These are phyloP conservation scores for Warburgia ugandensis DNA, from an alignment of 164 flowering plant genomes.

Conservation along the genomic window DNA sequence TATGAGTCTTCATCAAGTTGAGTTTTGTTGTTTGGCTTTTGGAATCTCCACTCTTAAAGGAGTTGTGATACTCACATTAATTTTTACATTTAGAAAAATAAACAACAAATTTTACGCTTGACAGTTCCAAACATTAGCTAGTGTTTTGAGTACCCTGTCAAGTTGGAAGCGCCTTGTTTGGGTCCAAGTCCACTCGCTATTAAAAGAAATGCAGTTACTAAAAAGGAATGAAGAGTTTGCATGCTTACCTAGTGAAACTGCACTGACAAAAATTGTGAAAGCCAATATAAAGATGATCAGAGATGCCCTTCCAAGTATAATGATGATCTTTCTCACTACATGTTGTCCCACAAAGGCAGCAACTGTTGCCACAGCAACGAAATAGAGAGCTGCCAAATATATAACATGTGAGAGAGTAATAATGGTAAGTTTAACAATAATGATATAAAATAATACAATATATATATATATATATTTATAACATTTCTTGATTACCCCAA, in stretches of 20 bases:
- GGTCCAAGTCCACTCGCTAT: no score
- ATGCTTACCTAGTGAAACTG: slow-evolving; percentile 71
- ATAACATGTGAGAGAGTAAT: no score
- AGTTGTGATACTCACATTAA: background rate
- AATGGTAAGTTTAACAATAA: no score
- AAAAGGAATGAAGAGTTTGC: background rate
- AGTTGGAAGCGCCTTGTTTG: no score
- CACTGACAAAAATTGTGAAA: slow-evolving; percentile 78
- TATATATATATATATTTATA: no score
- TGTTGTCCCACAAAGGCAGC: slow-evolving; percentile 95
- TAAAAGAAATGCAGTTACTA: no score
- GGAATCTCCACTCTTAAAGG: no score
- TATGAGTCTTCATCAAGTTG: no score
- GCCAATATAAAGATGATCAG: slow-evolving; percentile 88
- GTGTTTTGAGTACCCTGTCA: no score
- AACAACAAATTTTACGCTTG: background rate
- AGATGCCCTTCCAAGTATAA: slow-evolving; percentile 77
- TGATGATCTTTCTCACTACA: slow-evolving; percentile 62
- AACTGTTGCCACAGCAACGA: slow-evolving; percentile 61
- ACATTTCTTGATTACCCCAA: no score
- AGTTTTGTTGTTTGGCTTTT: no score
- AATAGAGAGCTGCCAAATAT: slow-evolving; percentile 65
- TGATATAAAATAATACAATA: no score
- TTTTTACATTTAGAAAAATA: background rate
- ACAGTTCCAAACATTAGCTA: background rate